phyloP scores from a whole-genome alignment of 805 yeast genomes.

The Kuraishia ogatae region DNA sequence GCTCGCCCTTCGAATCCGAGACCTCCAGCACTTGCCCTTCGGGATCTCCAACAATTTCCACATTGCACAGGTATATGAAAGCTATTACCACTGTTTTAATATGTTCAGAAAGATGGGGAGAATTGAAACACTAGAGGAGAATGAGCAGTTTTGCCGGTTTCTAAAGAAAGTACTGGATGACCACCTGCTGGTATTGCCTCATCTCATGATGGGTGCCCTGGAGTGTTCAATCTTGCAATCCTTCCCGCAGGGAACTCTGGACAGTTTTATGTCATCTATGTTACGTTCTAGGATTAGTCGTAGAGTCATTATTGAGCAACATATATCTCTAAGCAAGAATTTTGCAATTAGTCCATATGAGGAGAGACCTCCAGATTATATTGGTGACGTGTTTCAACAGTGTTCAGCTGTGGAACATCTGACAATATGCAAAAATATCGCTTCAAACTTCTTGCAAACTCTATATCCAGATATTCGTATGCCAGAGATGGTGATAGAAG shows the following conservation, averaged over 20 bases:
- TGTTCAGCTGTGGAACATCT: conserved; percentile 70
- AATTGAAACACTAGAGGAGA: conserved; percentile 65
- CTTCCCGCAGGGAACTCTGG: conserved; percentile 57
- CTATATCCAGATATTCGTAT: conserved; percentile 47
- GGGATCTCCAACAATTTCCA: conserved; percentile 80
- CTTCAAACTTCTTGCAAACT: conserved; percentile 41
- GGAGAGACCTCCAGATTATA: conserved; percentile 42
- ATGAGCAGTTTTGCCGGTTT: conserved; percentile 59
- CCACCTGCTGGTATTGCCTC: conserved; percentile 77
- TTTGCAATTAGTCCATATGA: conserved; percentile 38
- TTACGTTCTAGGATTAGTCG: conserved; percentile 82
- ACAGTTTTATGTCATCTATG: conserved; percentile 66
- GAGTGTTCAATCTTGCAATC: conserved; percentile 59
- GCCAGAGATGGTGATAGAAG: conserved; percentile 76
- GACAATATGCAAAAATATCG: conserved; percentile 40
- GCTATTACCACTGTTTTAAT: conserved; percentile 83
- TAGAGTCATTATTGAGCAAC: conserved; percentile 88
- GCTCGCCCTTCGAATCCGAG: conserved; percentile 70
- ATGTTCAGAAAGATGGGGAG: conserved; percentile 66
- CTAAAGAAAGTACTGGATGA: conserved; percentile 62
- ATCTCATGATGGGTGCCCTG: conserved; percentile 86
- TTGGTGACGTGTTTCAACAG: conserved; percentile 75
- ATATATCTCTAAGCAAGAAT: conserved; percentile 66
- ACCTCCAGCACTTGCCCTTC: conserved; percentile 73
- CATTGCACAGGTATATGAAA: conserved; percentile 79